A percentile compares a stretch with the other conserved stretches of the same genome.
Conservation (phyloP, 148 eudicot genomes). For the Pouteria glomerata region DNA sequence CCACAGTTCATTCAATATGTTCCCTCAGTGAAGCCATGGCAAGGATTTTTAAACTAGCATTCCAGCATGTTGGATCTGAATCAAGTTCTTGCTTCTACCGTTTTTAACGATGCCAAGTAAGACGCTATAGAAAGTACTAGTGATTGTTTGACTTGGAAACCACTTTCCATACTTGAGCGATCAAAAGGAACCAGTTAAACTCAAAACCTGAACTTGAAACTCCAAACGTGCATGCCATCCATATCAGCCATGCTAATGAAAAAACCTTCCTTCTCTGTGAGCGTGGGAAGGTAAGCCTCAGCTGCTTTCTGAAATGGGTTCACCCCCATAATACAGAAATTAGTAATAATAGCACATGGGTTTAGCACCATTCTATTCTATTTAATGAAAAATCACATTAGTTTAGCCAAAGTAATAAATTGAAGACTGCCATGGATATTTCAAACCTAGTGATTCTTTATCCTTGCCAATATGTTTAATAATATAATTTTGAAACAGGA, state of each 20-base stretch:
- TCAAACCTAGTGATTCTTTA: background rate
- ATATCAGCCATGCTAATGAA: constrained; percentile 65
- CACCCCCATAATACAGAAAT: background rate
- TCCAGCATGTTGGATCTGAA: background rate
- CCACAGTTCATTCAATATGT: background rate
- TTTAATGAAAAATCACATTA: background rate
- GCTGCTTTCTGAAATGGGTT: constrained; percentile 57
- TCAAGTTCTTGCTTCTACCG: no score
- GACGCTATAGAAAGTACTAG: no score
- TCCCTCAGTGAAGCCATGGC: background rate
- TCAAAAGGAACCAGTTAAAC: background rate
- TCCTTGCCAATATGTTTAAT: no score
- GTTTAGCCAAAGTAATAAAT: background rate
- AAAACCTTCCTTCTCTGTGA: constrained; percentile 61
- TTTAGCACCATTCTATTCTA: background rate
- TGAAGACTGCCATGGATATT: background rate
- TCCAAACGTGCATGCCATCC: constrained; percentile 75
- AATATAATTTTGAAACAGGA: background rate
- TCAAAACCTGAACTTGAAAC: constrained; percentile 76
- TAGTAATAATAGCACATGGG: background rate
- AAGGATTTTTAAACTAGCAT: background rate
- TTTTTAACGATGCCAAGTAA: no score
- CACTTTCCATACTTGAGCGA: background rate
- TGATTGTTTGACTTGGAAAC: no score
- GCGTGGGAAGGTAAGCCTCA: constrained; percentile 59